These are phyloP conservation scores for Ceratocystiopsis minuta DNA, from an alignment of 2,329 filamentous ascomycete genomes.

Conservation along the genomic window DNA sequence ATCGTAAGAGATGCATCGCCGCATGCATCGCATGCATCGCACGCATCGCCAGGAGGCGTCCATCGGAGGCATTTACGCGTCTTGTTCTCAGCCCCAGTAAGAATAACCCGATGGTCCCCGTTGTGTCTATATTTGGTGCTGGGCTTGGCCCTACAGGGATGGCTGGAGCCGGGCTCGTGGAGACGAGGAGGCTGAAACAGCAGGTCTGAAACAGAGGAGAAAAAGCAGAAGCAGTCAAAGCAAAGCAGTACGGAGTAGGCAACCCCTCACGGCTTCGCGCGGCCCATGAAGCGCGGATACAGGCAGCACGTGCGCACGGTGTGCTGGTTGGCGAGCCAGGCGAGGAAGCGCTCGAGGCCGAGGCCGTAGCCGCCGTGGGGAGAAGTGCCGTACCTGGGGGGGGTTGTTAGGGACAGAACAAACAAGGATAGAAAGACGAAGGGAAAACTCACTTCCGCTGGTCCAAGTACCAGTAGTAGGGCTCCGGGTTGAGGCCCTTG, in stretches of 20 bases:
- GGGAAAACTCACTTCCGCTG: constrained; percentile 61
- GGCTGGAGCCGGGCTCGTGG: background rate
- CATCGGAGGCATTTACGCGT: no score
- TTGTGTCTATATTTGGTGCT: no score
- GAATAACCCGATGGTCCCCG: background rate
- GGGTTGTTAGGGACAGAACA: background rate
- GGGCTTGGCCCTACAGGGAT: background rate
- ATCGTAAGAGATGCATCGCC: no score
- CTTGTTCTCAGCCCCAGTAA: no score
- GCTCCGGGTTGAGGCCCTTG: constrained; percentile 65
- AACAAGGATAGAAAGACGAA: background rate
- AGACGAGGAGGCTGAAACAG: background rate
- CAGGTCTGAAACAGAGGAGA: background rate
- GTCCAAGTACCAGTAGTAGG: constrained; percentile 98
- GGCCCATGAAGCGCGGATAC: constrained; percentile 66
- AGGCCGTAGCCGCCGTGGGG: constrained; percentile 24
- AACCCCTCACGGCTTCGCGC: constrained; percentile 49
- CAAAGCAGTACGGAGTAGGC: constrained; percentile 4
- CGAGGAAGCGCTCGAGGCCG: constrained; percentile 65
- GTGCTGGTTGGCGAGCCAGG: constrained; percentile 46
- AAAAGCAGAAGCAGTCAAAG: background rate
- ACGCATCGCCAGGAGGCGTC: no score
- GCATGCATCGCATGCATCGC: no score
- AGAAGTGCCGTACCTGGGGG: constrained; percentile 54
- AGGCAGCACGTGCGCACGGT: constrained; percentile 50